Evolutionary conservation across 2,329 filamentous ascomycete species (phyloP), one percentile per base, ranked within the genome.

Genomic region (Penicillium sp.): DNA sequence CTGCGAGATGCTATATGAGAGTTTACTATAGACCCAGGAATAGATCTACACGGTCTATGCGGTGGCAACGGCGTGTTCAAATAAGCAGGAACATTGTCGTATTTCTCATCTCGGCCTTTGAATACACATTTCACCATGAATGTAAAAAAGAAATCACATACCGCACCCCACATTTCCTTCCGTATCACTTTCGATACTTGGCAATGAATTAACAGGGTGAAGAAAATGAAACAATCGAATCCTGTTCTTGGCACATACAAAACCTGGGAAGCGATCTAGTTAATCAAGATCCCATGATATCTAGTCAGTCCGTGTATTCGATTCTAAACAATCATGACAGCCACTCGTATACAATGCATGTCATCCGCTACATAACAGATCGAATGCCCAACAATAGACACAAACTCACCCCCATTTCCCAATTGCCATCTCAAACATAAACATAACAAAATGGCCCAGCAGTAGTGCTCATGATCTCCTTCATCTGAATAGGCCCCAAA

Each of bases 381-480:
- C 28, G n/a, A 36, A 36, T 21, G 18, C 18, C 18, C n/a, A 18
- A 18, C n/a, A 15, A 33, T 15, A 33, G 31, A 29, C 28, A 29
- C 9, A 16, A 15, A n/a, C 36, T 21, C 36, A 39, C 15, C n/a
- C n/a, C 6, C n/a, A 29, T 29, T 2, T 6, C 36, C 7, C 36
- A 29, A 10, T 2, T 6, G 16, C 7, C 36, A 39, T 59, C 57
- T 59, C 57, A 74, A 5, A 62, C 59, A 57, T 79, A 79, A 4
- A 76, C 65, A 51, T 79, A 79, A 55, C 76, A 79, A 52, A 79
- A 77, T 4, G 72, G 75, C 3, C 76, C 76, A n/a, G 52, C 72
- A 8, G 75, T 64, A 0, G 76, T 78, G 47, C 69, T 73, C 61
- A 76, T 71, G n/a, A 73, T 53, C 39, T 76, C 70, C 5, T 61